These are phyloP conservation scores for Sarocladium brachiariae DNA, from an alignment of 2,329 filamentous ascomycete genomes.

Conservation along the genomic window DNA sequence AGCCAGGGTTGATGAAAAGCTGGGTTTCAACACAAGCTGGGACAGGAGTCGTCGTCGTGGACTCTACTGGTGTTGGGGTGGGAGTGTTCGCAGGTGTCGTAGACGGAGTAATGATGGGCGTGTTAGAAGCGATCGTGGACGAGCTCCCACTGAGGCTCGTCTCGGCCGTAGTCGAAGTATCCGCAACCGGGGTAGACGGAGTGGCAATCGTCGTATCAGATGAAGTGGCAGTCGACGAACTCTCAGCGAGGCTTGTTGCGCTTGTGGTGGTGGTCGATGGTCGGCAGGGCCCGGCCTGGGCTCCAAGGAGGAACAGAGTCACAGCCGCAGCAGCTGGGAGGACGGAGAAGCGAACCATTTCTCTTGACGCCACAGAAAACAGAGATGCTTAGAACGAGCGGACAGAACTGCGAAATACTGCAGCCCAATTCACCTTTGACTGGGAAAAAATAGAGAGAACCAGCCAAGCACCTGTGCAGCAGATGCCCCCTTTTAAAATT, in stretches of 20 bases:
- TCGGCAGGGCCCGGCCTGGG: neutral
- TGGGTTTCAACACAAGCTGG: neutral
- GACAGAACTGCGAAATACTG: neutral
- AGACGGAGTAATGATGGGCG: neutral
- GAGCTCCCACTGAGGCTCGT: neutral
- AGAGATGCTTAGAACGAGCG: neutral
- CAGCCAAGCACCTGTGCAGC: too few relatives aligned
- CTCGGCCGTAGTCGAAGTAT: neutral
- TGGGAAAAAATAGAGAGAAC: neutral
- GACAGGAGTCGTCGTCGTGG: neutral
- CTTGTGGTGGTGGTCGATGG: neutral
- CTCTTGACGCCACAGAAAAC: neutral
- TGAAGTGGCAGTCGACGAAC: neutral
- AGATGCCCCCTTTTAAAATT: neutral
- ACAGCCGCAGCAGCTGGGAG: neutral
- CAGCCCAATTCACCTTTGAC: too few relatives aligned
- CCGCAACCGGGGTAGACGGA: neutral
- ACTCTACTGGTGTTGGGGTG: neutral
- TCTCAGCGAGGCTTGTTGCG: neutral
- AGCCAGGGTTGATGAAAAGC: neutral
- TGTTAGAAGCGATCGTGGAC: neutral
- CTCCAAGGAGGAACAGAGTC: neutral
- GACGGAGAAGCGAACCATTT: neutral
- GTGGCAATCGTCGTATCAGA: neutral
- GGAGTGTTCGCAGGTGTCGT: neutral